Evolutionary conservation across 768 basidiomycete genomes (phyloP).

Genomic region (Serendipita sp.): DNA sequence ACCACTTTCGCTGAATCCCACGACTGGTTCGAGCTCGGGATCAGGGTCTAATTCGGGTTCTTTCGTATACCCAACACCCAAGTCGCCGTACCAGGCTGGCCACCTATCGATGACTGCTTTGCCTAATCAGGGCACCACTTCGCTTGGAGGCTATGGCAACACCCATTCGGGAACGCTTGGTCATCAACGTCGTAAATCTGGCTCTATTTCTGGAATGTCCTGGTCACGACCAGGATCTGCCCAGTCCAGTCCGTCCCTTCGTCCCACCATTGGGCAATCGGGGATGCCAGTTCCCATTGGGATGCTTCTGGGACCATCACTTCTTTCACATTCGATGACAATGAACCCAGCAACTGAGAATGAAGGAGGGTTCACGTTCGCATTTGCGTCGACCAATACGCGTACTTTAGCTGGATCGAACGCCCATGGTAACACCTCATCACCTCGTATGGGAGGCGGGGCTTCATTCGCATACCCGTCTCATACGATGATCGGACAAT

Average conservation of each 20-base stretch:
- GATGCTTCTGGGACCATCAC: background rate
- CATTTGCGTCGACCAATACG: background rate
- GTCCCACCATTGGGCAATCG: background rate
- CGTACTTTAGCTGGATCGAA: background rate
- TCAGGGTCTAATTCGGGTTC: background rate
- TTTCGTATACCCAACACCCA: background rate
- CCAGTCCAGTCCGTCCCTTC: background rate
- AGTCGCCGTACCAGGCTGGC: background rate
- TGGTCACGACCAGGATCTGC: slow-evolving; percentile 2
- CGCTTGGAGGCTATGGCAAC: background rate
- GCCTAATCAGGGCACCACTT: background rate
- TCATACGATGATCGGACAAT: background rate
- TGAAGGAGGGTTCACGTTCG: background rate
- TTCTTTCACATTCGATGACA: background rate
- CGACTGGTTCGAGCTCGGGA: background rate
- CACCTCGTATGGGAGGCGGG: background rate
- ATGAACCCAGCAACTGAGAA: background rate
- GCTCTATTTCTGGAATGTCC: background rate
- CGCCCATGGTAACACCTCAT: background rate
- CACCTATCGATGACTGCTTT: background rate
- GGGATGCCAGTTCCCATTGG: background rate
- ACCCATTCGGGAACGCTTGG: background rate
- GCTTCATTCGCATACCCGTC: background rate
- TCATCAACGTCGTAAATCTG: slow-evolving; percentile 3
- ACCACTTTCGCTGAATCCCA: background rate